Conservation (phyloP, 139 green algal genomes). For the Limnomonas spitsbergensis region DNA sequence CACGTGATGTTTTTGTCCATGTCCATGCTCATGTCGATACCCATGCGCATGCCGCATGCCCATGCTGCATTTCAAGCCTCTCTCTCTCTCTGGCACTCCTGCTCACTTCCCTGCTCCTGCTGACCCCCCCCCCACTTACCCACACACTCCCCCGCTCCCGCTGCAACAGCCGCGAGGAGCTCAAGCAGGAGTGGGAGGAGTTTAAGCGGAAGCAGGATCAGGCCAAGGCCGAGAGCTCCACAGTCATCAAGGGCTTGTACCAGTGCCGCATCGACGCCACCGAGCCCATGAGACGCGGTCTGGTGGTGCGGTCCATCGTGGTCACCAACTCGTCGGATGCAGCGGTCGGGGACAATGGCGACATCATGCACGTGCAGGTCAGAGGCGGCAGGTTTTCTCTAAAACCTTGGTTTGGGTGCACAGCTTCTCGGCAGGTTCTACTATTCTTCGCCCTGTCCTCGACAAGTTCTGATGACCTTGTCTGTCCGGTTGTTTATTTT, state of each 20-base stretch:
- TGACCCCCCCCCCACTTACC: too few relatives aligned
- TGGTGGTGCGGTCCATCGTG: conserved; percentile 15
- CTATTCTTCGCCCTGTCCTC: too few relatives aligned
- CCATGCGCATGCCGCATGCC: too few relatives aligned
- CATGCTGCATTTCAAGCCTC: too few relatives aligned
- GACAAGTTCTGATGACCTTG: too few relatives aligned
- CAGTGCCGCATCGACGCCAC: conserved; percentile 20
- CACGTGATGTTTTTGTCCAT: too few relatives aligned
- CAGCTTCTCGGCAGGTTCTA: too few relatives aligned
- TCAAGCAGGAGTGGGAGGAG: conserved; percentile 46
- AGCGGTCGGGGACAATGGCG: conserved; percentile 12
- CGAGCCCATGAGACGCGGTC: neutral
- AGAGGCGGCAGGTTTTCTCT: neutral
- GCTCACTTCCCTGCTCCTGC: too few relatives aligned
- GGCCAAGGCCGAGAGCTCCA: neutral
- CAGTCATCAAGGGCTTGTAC: conserved; percentile 18
- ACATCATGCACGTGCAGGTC: neutral
- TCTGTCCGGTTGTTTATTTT: too few relatives aligned
- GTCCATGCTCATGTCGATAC: too few relatives aligned
- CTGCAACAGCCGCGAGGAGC: conserved; percentile 33
- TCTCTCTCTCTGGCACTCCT: too few relatives aligned
- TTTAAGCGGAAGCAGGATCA: conserved; percentile 35
- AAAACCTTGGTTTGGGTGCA: neutral
- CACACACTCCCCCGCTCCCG: too few relatives aligned
- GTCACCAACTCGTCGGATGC: conserved; percentile 24